Base-by-base conservation (phyloP, 352 stramenopile species). In the Phytophthora pini region DNA sequence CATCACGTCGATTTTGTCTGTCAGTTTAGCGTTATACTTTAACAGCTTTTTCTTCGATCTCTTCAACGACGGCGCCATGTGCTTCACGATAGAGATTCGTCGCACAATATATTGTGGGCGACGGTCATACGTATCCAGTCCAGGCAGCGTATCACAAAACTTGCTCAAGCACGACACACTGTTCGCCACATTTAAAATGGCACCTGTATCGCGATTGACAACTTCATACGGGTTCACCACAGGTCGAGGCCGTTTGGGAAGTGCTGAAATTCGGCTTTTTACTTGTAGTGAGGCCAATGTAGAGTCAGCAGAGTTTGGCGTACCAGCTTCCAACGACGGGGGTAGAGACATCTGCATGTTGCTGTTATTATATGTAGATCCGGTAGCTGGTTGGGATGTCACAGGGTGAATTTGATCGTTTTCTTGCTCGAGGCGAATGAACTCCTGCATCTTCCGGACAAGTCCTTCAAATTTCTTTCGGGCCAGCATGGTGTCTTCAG, bases 141-240 rank as follows among this genome's bases (percentile, higher is more conserved):
- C 86, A 39, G 88, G 88, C 9, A 96, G 66, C 0, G 88, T 92
- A 49, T 94, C 79, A 68, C 86, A 96, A 31, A 96, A 93, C 15
- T 80, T 79, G 60, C 82, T 94, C 22, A 96, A 70, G 47, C 79
- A 82, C 11, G 46, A 53, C 6, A 92, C 77, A 24, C 84, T 91
- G 43, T 92, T 96, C 0, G 51, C 32, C 36, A 89, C 62, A 43
- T 88, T 86, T 26, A 96, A 55, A 24, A 88, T 75, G 0, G 83
- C 85, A 1, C 81, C 80, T 5, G 82, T 93, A 47, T 94, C 84
- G 31, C 70, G 59, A 65, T 92, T 69, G n/a, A 87, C 57, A 7
- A 90, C 63, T 24, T 92, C 80, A 50, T 84, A 88, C 15, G 53
- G 52, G 48, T 74, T 77, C 27, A 52, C 49, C 10, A 65, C 46